These are phyloP conservation scores for Aspergillus udagawae DNA, from an alignment of 2,329 filamentous ascomycete species.

Conservation along the genomic window DNA sequence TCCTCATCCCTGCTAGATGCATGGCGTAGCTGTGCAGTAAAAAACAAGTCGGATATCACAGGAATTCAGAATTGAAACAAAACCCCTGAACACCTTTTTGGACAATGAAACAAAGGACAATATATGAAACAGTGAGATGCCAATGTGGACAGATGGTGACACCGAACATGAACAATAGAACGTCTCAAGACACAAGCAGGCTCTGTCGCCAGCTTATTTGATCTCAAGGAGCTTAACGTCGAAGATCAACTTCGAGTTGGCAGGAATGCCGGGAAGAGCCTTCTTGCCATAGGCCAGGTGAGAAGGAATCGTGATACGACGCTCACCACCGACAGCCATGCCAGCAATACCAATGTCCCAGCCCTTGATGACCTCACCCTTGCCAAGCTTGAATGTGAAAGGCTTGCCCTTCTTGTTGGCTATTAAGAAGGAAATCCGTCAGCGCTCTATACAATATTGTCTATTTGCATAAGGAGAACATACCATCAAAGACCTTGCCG, in stretches of 20 bases:
- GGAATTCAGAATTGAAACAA: conserved; percentile 26
- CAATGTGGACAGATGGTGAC: conserved; percentile 1
- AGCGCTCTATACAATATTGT: conserved; percentile 3
- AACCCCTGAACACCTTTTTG: conserved; percentile 23
- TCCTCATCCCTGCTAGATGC: conserved; percentile 31
- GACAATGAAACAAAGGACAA: conserved; percentile 15
- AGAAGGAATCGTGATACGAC: conserved; percentile 83
- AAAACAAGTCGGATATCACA: conserved; percentile 37
- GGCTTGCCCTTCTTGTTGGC: conserved; percentile 99
- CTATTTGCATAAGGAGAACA: conserved; percentile 37
- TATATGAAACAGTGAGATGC: conserved; percentile 3
- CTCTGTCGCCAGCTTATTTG: conserved; percentile 53
- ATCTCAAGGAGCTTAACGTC: conserved; percentile 84
- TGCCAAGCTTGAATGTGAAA: conserved; percentile 91
- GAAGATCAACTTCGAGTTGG: conserved; percentile 87
- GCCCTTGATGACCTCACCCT: conserved; percentile 95
- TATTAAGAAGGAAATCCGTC: conserved; percentile 32
- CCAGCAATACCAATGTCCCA: conserved; percentile 94
- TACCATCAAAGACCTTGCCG: conserved; percentile 92
- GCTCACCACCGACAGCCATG: conserved; percentile 91
- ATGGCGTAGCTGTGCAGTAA: conserved; percentile 24
- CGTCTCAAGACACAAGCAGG: conserved; percentile 4
- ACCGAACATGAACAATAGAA: conserved; percentile 7
- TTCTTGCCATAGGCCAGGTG: conserved; percentile 86
- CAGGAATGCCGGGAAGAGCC: conserved; percentile 76